A percentile compares a stretch with the other conserved stretches of the same genome.
Conservation (phyloP, 108 stramenopile species). For the Aurantiochytrium sp. region DNA sequence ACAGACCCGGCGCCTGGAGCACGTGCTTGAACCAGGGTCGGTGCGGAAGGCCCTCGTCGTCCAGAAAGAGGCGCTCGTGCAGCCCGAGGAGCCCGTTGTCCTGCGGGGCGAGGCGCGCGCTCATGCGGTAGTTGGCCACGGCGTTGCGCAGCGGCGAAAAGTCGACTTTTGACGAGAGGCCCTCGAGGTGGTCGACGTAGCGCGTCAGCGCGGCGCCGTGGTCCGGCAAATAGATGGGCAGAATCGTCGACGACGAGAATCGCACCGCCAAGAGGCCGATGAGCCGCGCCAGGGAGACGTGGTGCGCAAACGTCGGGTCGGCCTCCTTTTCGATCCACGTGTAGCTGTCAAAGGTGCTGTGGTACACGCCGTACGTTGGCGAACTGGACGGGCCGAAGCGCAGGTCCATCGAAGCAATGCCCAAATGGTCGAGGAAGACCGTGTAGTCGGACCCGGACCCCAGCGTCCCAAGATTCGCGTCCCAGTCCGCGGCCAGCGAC, state of each 20-base stretch:
- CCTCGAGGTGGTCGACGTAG: constrained; percentile 45
- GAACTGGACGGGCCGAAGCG: constrained; percentile 34
- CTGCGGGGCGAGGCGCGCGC: not conserved
- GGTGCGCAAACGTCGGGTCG: constrained; percentile 53
- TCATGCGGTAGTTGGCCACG: constrained; percentile 35
- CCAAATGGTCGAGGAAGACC: constrained; percentile 66
- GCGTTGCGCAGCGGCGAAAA: constrained; percentile 33
- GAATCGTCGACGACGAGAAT: constrained; percentile 44
- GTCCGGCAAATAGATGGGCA: constrained; percentile 53
- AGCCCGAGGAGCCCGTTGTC: constrained; percentile 55
- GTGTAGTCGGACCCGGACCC: constrained; percentile 67
- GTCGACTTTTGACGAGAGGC: not conserved
- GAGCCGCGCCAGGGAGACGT: constrained; percentile 50
- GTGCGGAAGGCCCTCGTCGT: constrained; percentile 51
- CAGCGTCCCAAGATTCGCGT: constrained; percentile 49
- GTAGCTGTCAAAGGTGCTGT: constrained; percentile 65
- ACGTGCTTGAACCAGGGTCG: constrained; percentile 65
- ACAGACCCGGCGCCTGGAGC: constrained; percentile 63
- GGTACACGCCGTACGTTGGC: constrained; percentile 61
- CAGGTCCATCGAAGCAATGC: constrained; percentile 61
- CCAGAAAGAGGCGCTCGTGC: constrained; percentile 58
- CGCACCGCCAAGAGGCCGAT: constrained; percentile 62
- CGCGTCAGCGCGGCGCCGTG: constrained; percentile 52
- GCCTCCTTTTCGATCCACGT: constrained; percentile 51
- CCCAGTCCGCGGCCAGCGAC: constrained; percentile 37